Evolutionary conservation across 2,329 filamentous ascomycete genomes (phyloP).

Genomic region (Ceratocystis variospora): DNA sequence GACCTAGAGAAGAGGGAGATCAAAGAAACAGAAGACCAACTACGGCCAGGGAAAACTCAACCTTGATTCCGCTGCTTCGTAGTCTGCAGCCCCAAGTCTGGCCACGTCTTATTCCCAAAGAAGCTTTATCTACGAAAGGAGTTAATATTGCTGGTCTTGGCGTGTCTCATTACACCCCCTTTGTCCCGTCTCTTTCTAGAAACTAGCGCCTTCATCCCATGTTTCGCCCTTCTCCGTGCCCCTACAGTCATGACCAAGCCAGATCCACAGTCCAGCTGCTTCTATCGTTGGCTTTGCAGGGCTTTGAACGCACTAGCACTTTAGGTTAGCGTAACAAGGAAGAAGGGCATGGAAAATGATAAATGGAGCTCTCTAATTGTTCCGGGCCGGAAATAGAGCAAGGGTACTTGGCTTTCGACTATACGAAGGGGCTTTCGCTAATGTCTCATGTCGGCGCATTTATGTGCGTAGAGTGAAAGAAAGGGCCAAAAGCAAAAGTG

Average conservation of each 20-base stretch:
- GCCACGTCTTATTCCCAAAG: neutral
- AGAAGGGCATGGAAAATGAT: neutral
- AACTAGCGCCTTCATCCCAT: constrained; percentile 1
- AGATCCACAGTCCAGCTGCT: too few relatives aligned
- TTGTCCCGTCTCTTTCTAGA: neutral
- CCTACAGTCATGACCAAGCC: neutral
- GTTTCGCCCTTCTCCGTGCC: neutral
- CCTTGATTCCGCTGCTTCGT: too few relatives aligned
- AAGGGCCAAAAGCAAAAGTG: too few relatives aligned
- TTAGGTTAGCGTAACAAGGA: too few relatives aligned
- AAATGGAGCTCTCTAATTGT: neutral
- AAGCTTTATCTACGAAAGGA: constrained; percentile 1
- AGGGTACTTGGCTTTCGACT: neutral
- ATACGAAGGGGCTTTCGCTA: neutral
- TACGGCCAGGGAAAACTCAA: too few relatives aligned
- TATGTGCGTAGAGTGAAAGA: neutral
- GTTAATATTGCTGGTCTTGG: neutral
- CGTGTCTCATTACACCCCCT: neutral
- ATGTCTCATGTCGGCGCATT: neutral
- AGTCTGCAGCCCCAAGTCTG: neutral
- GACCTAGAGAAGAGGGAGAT: too few relatives aligned
- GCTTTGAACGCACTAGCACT: too few relatives aligned
- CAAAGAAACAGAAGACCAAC: too few relatives aligned
- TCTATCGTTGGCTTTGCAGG: too few relatives aligned
- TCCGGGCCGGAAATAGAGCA: neutral